A percentile compares a stretch with the other conserved stretches of the same genome.
These are phyloP conservation scores for Vinca minor DNA, from an alignment of 257 asterid genomes.

Conservation along the genomic window DNA sequence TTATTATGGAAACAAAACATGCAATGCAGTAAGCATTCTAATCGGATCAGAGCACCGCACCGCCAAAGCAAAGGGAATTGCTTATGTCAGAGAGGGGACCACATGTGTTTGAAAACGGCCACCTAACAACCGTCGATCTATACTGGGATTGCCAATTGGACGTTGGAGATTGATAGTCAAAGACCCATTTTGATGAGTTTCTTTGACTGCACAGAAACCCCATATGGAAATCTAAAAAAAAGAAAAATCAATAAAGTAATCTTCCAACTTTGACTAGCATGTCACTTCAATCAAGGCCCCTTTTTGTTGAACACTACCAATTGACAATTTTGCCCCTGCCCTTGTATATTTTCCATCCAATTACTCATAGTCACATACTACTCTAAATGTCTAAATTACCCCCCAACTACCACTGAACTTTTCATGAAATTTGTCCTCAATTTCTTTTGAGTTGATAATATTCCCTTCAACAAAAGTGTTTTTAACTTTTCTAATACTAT, in stretches of 20 bases:
- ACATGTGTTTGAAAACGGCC: neutral
- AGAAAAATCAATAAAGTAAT: no score
- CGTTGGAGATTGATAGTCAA: constrained; percentile 28
- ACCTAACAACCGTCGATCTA: constrained; percentile 5
- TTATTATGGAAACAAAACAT: no score
- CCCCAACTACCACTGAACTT: neutral
- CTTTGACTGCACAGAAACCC: constrained; percentile 28
- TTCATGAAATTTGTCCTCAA: no score
- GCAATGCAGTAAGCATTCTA: no score
- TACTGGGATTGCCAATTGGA: constrained; percentile 7
- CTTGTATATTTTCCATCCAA: neutral
- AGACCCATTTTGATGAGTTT: constrained; percentile 20
- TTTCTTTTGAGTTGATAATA: neutral
- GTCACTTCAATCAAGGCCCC: constrained; percentile 51
- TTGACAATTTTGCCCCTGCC: constrained; percentile 10
- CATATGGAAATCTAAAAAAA: neutral
- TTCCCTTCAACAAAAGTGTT: neutral
- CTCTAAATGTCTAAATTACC: neutral
- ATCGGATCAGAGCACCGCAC: no score
- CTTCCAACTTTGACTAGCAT: constrained; percentile 46
- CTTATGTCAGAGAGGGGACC: constrained; percentile 12
- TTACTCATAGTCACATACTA: no score
- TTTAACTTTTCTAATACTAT: no score
- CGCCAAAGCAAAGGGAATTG: neutral
- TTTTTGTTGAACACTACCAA: constrained; percentile 31